Evolutionary conservation across 352 stramenopile species (phyloP), one percentile per base, ranked within the genome.

Genomic region (Phytophthora colocasiae): DNA sequence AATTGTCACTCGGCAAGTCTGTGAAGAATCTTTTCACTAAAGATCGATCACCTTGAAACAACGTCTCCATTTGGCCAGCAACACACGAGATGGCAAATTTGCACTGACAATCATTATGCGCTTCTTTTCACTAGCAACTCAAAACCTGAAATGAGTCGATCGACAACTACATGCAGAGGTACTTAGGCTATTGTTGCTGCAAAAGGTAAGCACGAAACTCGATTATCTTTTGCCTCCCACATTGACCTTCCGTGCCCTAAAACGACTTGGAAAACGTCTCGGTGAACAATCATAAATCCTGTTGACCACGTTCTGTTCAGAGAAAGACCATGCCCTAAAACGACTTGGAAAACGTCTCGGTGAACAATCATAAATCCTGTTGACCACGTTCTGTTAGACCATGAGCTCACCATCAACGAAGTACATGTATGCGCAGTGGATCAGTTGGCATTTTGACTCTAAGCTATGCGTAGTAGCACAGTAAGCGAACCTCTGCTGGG

Each of bases 291-390:
- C 58, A 66, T 6, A 29, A 48, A 34, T 32, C 15, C 14, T 66
- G 58, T 54, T 66, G 38, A 66, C 58, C 48, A 66, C n/a, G 8
- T n/a, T 10, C 31, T 36, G 31, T 53, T 29, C n/a, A n/a, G n/a
- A n/a, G n/a, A n/a, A n/a, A 10, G 26, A 5, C 46, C 57, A 64
- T 14, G 9, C 2, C 22, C 22, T n/a, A n/a, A 22, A 22, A 22
- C 22, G 22, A 22, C 22, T 22, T 22, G 22, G 22, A 22, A 22
- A 41, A 41, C 0, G 36, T 12, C 4, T 17, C 40, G 29, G 48
- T 66, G 47, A 66, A 59, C 39, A 66, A 66, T 66, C 58, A 66
- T 6, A 29, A 48, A 34, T 32, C 15, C 14, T 66, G 58, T 54
- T 66, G 38, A 66, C 58, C 48, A 66, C n/a, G 8, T n/a, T 10